Base-by-base conservation (phyloP, 1,284 basidiomycete species). In the Rhodotorula sp. region DNA sequence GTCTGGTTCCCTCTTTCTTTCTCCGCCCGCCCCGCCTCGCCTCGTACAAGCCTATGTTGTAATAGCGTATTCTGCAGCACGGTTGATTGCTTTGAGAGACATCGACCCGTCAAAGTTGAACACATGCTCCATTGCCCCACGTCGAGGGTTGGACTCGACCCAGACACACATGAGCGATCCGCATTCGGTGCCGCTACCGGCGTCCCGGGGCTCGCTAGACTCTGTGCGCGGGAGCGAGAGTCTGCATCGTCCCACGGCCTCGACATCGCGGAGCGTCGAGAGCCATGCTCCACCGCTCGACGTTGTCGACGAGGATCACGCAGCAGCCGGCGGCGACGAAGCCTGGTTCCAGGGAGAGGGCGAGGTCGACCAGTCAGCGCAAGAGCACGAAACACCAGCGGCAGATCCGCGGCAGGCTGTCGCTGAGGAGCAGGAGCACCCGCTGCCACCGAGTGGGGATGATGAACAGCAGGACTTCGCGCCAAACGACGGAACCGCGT, bases 161-260 rank as follows among this genome's bases (percentile, higher is more conserved):
- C 26, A 14, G n/a, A 29, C 42, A 15, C 49, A 33, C 45, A 3
- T 71, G 69, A 66, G 60, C 6, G 69, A 71, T 14, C 66, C 69
- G 6, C 69, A 67, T 60, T 37, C 22, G 7, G 71, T 72, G 10
- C 71, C 71, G 5, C 54, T 72, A 18, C 71, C 71, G 1, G 59
- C 68, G 22, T 67, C 68, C 14, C 65, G 71, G 18, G 71, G 62
- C 49, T 72, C 71, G 22, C 71, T 72, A 33, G 71, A 72, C 60
- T 48, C 60, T 18, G 37, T 26, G 10, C 61, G 61, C 18, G 49
- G 51, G 12, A 18, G 44, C 30, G 24, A 26, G 30, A 30, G 14
- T 26, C 42, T 29, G 14, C 48, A 22, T 22, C 20, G 20, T 18
- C 45, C 46, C 18, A 49, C 61, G 14, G 22, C 46, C 1, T 22